A percentile compares a stretch with the other conserved stretches of the same genome.
phyloP scores from a whole-genome alignment of 306 rosid genomes.

The Rubus idaeus region DNA sequence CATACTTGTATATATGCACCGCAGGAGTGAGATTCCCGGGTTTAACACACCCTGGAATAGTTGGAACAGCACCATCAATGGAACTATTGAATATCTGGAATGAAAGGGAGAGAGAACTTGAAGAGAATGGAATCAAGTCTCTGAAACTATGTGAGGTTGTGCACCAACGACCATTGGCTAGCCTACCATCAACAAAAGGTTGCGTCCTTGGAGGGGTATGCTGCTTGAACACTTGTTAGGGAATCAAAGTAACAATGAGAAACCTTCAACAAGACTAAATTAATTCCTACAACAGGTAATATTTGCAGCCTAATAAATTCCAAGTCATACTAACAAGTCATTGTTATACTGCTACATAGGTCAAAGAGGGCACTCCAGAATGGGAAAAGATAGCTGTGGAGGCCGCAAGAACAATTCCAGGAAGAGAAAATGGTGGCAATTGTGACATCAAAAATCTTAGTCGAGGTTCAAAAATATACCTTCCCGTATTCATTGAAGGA shows the following conservation, averaged over 20 bases:
- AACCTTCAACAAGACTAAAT: background rate
- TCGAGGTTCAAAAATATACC: constrained; percentile 80
- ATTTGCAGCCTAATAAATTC: background rate
- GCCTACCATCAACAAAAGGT: constrained; percentile 64
- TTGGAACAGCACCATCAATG: constrained; percentile 89
- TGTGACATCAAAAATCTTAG: constrained; percentile 93
- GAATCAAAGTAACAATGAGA: background rate
- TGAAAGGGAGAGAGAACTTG: constrained; percentile 64
- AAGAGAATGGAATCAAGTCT: constrained; percentile 57
- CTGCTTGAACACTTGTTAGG: background rate
- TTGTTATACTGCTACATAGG: constrained; percentile 37
- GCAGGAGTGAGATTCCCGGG: constrained; percentile 93
- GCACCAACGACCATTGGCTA: constrained; percentile 88
- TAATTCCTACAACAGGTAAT: background rate
- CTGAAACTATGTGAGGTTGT: constrained; percentile 78
- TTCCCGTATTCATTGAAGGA: constrained; percentile 89
- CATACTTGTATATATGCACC: constrained; percentile 10
- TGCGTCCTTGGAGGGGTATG: constrained; percentile 79
- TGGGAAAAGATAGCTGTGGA: constrained; percentile 85
- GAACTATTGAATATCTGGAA: constrained; percentile 87
- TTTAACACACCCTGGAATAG: constrained; percentile 81
- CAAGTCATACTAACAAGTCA: background rate
- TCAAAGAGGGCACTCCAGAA: constrained; percentile 53
- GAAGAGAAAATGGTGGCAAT: constrained; percentile 96
- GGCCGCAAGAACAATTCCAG: constrained; percentile 96